phyloP scores from a whole-genome alignment of 2,329 filamentous ascomycete genomes.

The Teratosphaeria pseudoeucalypti region DNA sequence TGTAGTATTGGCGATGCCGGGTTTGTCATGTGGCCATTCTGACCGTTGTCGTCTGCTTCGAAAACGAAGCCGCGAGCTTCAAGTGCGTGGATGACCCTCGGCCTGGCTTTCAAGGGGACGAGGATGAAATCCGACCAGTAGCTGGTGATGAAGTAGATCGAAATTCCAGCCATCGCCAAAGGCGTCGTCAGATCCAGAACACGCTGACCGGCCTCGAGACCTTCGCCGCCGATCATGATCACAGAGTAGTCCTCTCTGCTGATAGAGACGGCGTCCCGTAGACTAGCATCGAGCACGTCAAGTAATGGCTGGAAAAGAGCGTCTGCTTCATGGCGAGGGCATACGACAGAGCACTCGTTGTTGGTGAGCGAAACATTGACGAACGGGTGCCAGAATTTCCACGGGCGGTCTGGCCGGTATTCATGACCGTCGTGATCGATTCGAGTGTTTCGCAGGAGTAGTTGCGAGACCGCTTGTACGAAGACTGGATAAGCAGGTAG shows the following conservation, averaged over 20 bases:
- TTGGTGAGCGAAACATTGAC: slow-evolving; percentile 89
- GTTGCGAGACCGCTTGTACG: slow-evolving; percentile 74
- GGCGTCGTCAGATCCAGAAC: slow-evolving; percentile 88
- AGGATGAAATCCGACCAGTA: slow-evolving; percentile 98
- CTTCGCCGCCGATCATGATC: slow-evolving; percentile 81
- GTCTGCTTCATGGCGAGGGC: slow-evolving; percentile 62
- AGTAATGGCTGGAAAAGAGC: slow-evolving; percentile 67
- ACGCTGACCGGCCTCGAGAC: slow-evolving; percentile 80
- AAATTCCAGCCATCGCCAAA: slow-evolving; percentile 80
- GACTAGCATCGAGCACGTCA: slow-evolving; percentile 44
- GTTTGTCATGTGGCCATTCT: slow-evolving; percentile 38
- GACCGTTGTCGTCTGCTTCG: slow-evolving; percentile 43
- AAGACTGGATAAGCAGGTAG: slow-evolving; percentile 66
- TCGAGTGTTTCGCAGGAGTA: slow-evolving; percentile 49
- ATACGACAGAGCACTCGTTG: slow-evolving; percentile 86
- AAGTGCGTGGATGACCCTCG: slow-evolving; percentile 65
- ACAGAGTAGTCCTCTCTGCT: slow-evolving; percentile 77
- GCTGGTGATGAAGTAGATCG: slow-evolving; percentile 97
- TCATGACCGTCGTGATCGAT: slow-evolving; percentile 33
- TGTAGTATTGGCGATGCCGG: slow-evolving; percentile 45
- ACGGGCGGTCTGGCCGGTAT: slow-evolving; percentile 26
- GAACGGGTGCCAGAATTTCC: slow-evolving; percentile 59
- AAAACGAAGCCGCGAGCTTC: slow-evolving; percentile 76
- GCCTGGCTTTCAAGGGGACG: slow-evolving; percentile 64
- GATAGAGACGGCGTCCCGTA: slow-evolving; percentile 50